Evolutionary conservation across 306 rosid genomes (phyloP), one percentile per base, ranked within the genome.

Genomic region (Sicyos edulis): DNA sequence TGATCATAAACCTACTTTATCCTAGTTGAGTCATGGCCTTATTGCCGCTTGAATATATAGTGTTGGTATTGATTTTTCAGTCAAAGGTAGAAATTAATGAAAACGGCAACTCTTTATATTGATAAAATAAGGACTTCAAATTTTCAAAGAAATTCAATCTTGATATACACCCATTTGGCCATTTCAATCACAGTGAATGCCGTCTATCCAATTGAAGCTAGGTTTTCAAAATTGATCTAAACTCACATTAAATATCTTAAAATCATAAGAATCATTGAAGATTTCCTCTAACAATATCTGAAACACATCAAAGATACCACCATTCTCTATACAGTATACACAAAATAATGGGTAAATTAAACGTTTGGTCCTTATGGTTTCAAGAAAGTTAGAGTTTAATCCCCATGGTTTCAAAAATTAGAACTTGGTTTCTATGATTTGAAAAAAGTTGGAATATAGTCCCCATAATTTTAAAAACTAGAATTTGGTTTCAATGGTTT

Each of bases 71-170:
- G 20, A 61, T 44, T 10, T 65, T 11, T 37, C 42, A 37, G 42
- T 37, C 42, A 37, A 6, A 37, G 42, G 17, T 59, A 26, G 14
- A 2, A 26, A 13, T 59, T 59, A 10, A 26, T 59, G 10, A 14
- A 59, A 26, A 13, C 9, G 24, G 24, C 6, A 7, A 59, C 15
- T 58, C 11, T 21, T 21, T 3, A 58, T 58, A 24, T 24, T 58
- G 45, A 60, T 29, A 2, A 67, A 44, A 67, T 11, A 6, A 21
- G 17, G 22, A 66, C 47, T 10, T 65, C 21, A 26, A 1, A 62
- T 62, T 10, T 65, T 65, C 53, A 13, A 45, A 12, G 44, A 45
- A 67, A 68, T 68, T 68, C 22, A 22, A 49, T 47, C 57, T 49
- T 14, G 4, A 68, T 13, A 68, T 22, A 15, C 12, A n/a, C n/a